Evolutionary conservation across 1,284 basidiomycete species (phyloP).

Genomic region (Ganoderma resinaceum): DNA sequence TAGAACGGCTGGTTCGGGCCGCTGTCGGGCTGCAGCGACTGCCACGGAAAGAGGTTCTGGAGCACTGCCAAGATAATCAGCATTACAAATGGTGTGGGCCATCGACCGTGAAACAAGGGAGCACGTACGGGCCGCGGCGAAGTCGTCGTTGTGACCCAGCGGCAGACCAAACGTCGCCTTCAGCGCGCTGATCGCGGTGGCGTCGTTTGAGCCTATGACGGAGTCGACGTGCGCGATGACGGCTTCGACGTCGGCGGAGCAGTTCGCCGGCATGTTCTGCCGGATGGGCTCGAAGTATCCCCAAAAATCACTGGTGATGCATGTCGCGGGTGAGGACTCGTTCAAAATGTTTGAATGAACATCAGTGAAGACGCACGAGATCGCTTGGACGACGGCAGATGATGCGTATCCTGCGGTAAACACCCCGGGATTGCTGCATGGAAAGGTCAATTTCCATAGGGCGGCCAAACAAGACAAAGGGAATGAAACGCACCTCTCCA

Average conservation of each 20-base stretch:
- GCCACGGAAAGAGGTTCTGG: slow-evolving; percentile 61
- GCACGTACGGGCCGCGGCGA: slow-evolving; percentile 57
- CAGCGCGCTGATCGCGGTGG: slow-evolving; percentile 52
- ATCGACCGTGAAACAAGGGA: not conserved
- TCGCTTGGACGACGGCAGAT: slow-evolving; percentile 75
- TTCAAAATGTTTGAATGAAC: too few relatives aligned
- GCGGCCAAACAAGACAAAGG: too few relatives aligned
- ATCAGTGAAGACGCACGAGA: slow-evolving; percentile 51
- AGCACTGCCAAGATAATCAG: slow-evolving; percentile 45
- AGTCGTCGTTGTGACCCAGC: slow-evolving; percentile 68
- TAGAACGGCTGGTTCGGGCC: slow-evolving; percentile 54
- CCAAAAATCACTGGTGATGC: slow-evolving; percentile 61
- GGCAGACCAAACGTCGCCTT: slow-evolving; percentile 66
- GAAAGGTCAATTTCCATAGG: not conserved
- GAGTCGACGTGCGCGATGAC: slow-evolving; percentile 67
- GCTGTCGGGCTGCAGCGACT: slow-evolving; percentile 55
- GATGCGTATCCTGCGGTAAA: slow-evolving; percentile 76
- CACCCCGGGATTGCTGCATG: slow-evolving; percentile 59
- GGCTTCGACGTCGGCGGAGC: slow-evolving; percentile 70
- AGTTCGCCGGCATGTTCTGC: slow-evolving; percentile 72
- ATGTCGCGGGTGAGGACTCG: not conserved
- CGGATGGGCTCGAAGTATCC: slow-evolving; percentile 74
- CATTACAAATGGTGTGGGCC: not conserved
- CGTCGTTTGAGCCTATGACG: slow-evolving; percentile 53
- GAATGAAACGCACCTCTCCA: slow-evolving; percentile 61